phyloP scores from a whole-genome alignment of 1,284 basidiomycete genomes.

The Pseudozyma sp. region DNA sequence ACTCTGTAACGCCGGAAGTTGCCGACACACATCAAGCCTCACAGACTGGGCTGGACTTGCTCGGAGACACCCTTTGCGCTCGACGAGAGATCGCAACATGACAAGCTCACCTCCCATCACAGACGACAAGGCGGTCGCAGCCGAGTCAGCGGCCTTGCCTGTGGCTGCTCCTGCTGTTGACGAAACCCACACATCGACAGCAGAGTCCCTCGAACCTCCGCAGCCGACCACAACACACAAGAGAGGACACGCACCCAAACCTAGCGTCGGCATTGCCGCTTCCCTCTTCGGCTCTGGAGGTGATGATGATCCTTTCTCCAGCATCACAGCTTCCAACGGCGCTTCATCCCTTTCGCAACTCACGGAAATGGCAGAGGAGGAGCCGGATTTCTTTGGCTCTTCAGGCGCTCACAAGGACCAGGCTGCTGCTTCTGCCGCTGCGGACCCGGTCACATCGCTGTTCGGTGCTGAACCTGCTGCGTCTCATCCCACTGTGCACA shows the following conservation, averaged over 20 bases:
- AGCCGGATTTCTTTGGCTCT: conserved; percentile 36
- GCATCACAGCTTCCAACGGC: conserved; percentile 32
- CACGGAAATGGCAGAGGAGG: conserved; percentile 22
- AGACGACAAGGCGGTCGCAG: conserved; percentile 7
- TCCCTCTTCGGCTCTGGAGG: conserved; percentile 56
- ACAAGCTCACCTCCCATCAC: conserved; percentile 18
- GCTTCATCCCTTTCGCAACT: conserved; percentile 23
- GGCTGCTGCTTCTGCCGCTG: conserved; percentile 2
- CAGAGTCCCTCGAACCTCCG: conserved; percentile 6
- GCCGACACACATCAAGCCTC: neutral
- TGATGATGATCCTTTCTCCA: conserved; percentile 58
- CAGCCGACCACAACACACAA: conserved; percentile 17
- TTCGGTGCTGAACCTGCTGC: conserved; percentile 18
- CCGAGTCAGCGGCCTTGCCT: neutral
- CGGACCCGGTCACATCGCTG: conserved; percentile 22
- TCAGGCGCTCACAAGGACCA: conserved; percentile 1
- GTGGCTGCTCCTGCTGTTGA: conserved; percentile 5
- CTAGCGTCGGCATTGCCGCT: conserved; percentile 60
- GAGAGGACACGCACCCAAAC: conserved; percentile 48
- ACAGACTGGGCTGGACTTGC: neutral
- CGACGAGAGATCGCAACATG: conserved; percentile 11
- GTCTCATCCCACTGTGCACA: neutral
- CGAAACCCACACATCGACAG: neutral
- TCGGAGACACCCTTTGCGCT: neutral
- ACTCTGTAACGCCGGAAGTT: conserved; percentile 1